phyloP scores from a whole-genome alignment of 805 yeast species.

The Saccharomycopsis sp. region DNA sequence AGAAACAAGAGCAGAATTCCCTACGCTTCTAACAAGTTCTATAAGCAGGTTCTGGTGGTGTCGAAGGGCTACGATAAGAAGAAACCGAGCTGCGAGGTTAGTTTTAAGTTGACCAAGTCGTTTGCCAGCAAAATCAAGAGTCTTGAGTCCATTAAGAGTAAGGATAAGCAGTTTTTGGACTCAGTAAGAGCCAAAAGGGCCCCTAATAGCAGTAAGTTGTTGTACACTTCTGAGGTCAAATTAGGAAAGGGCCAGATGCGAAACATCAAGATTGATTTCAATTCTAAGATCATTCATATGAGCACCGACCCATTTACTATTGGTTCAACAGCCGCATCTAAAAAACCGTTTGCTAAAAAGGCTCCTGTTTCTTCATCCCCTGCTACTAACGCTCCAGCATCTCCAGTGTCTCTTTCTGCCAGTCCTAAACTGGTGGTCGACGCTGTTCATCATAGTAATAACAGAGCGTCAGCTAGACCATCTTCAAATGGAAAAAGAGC shows the following conservation, averaged over 20 bases:
- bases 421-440: not conserved
- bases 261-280: slow-evolving; percentile 8
- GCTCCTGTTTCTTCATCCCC: not conserved
- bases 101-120: not conserved
- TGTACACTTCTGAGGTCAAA: slow-evolving; percentile 2
- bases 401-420: not conserved
- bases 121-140: not conserved
- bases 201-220: not conserved
- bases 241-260: not conserved
- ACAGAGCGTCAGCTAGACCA: not conserved
- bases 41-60: not conserved
- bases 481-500: not conserved
- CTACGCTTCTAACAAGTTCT: not conserved
- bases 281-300: not conserved
- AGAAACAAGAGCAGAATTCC: slow-evolving; percentile 2
- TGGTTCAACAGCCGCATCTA: not conserved
- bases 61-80: not conserved
- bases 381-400: not conserved
- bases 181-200: not conserved
- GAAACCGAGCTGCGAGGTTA: not conserved
- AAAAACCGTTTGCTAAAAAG: not conserved
- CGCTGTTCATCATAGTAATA: not conserved
- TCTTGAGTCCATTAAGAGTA: not conserved
- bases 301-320: slow-evolving; percentile 1
- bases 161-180: not conserved